A percentile compares a stretch with the other conserved stretches of the same genome.
phyloP scores from a whole-genome alignment of 2,329 filamentous ascomycete species.

The Venturia effusa region DNA sequence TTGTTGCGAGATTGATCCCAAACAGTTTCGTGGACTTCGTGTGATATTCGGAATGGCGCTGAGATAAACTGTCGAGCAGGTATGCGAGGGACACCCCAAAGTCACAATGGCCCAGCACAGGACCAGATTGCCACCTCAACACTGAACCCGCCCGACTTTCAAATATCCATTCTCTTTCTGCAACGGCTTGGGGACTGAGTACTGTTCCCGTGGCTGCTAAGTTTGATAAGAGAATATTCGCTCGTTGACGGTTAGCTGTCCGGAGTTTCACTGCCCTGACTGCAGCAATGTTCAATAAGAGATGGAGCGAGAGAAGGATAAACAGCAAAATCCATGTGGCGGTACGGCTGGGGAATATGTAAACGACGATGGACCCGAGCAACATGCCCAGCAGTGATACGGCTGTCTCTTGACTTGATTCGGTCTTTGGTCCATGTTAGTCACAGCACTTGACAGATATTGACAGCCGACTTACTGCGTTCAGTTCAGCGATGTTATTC shows the following conservation, averaged over 20 bases:
- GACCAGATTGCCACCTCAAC: not conserved
- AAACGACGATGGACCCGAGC: not conserved
- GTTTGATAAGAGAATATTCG: not conserved
- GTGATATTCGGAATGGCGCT: not conserved
- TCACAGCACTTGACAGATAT: not conserved
- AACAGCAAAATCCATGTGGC: not conserved
- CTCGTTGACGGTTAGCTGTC: not conserved
- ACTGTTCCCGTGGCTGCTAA: not conserved
- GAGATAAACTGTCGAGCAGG: not conserved
- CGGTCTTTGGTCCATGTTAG: not conserved
- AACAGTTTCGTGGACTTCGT: not conserved
- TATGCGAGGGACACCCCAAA: not conserved
- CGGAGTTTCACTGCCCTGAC: not conserved
- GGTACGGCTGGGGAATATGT: not conserved
- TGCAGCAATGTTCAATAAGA: not conserved
- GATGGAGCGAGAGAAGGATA: not conserved
- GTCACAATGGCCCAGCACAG: not conserved
- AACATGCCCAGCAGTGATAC: not conserved
- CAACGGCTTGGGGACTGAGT: not conserved
- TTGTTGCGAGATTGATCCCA: not conserved
- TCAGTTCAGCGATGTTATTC: slow-evolving; percentile 1
- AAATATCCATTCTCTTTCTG: not conserved
- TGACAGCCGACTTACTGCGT: not conserved
- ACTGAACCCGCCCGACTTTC: not conserved
- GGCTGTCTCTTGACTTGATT: not conserved